Base-by-base conservation (phyloP, 2,329 filamentous ascomycete genomes). In the Seiridium unicorne region DNA sequence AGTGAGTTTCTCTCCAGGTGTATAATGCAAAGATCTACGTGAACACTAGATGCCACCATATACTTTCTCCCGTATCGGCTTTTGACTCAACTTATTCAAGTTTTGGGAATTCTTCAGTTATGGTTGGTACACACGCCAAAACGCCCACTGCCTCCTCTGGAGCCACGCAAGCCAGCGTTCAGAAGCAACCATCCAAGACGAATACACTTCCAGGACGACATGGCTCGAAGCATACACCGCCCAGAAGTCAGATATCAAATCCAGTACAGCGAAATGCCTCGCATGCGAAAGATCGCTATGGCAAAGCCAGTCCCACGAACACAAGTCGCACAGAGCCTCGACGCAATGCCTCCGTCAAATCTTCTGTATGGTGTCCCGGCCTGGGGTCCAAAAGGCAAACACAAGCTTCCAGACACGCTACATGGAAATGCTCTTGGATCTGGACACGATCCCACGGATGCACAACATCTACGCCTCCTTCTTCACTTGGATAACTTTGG, bases 401-500 rank as follows among this genome's bases (percentile, higher is more conserved):
- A 54, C 47, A 6, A 67, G 66, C 13, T 63, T 62, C n/a, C 68
- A 74, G 56, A 73, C 76, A 26, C 71, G 71, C 35, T 81, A 80
- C 64, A 72, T 76, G 44, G 69, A 75, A 61, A 83, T 83, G 77
- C 74, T 82, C 6, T 73, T 81, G 32, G 72, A 74, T 42, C 72
- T 80, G n/a, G 77, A 82, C 63, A 65, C 70, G 44, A 80, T 84
- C 51, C 74, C 78, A 2, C 72, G 72, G 5, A 54, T 74, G 8
- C 79, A 83, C 71, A 84, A 80, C 69, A 73, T 83, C 57, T 70
- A 81, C 26, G 77, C 77, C 54, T 72, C 74, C 8, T 63, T 75
- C n/a, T 80, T 75, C 59, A 72, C 76, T 4, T 85, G 78, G 79
- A 73, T 82, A 51, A 73, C 85, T 3, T 76, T 85, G 1, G 78